These are phyloP conservation scores for Penicillium odoratum DNA, from an alignment of 495 filamentous ascomycete genomes.

Conservation along the genomic window DNA sequence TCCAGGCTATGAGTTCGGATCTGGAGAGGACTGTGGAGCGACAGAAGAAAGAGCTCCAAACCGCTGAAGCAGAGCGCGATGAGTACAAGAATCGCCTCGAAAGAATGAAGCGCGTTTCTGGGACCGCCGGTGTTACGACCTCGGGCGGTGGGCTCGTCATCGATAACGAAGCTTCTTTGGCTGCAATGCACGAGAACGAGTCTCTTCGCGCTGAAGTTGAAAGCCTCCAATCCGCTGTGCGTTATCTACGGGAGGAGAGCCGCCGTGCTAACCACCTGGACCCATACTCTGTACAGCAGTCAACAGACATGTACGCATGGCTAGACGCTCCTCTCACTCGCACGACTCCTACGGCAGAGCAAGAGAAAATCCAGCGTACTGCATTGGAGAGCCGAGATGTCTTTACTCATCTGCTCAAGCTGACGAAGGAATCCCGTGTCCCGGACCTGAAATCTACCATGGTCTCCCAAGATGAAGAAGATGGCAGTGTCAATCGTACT, in stretches of 20 bases:
- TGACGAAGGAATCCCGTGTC: slow-evolving; percentile 60
- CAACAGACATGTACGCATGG: slow-evolving; percentile 51
- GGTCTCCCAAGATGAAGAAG: slow-evolving; percentile 14
- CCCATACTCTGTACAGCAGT: slow-evolving; percentile 58
- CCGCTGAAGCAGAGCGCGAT: slow-evolving; percentile 63
- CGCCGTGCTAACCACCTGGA: slow-evolving; percentile 63
- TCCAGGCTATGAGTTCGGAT: slow-evolving; percentile 43
- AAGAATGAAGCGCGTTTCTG: slow-evolving; percentile 46
- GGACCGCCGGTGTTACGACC: slow-evolving; percentile 50
- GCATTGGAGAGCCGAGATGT: slow-evolving; percentile 68
- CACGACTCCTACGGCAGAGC: slow-evolving; percentile 41
- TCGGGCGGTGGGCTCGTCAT: slow-evolving; percentile 44
- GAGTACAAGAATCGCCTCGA: slow-evolving; percentile 74
- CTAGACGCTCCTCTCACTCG: slow-evolving; percentile 64
- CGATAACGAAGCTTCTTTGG: slow-evolving; percentile 44
- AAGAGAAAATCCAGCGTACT: slow-evolving; percentile 59
- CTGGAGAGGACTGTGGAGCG: slow-evolving; percentile 38
- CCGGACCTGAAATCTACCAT: slow-evolving; percentile 55
- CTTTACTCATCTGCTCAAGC: slow-evolving; percentile 67
- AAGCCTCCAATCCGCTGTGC: slow-evolving; percentile 71
- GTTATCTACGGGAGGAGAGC: slow-evolving; percentile 77
- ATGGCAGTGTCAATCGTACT: slow-evolving; percentile 49
- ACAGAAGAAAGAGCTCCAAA: slow-evolving; percentile 45
- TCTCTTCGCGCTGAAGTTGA: slow-evolving; percentile 67
- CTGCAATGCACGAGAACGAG: slow-evolving; percentile 73